Conservation (phyloP, 2,329 filamentous ascomycete species). For the Ophiostoma sp. region DNA sequence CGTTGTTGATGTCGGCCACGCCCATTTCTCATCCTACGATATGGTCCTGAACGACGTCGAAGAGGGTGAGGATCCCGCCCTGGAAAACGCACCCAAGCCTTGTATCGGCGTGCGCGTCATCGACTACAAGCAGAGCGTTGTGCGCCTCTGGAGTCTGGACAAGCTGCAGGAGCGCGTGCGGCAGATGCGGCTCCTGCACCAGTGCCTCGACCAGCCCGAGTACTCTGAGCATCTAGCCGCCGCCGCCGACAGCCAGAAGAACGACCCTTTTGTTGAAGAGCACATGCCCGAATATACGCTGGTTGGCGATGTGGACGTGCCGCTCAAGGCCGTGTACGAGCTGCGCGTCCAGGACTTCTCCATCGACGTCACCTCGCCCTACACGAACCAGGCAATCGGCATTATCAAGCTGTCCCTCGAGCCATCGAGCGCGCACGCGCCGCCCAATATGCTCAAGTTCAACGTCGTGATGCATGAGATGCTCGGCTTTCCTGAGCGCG, state of each 20-base stretch:
- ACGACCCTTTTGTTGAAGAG: conserved; percentile 71
- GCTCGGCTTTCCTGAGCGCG: conserved; percentile 87
- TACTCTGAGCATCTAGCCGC: conserved; percentile 82
- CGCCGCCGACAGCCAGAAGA: conserved; percentile 54
- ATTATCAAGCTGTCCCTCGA: conserved; percentile 88
- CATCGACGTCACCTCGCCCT: conserved; percentile 84
- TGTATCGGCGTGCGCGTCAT: conserved; percentile 87
- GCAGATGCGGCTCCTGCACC: conserved; percentile 93
- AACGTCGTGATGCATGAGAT: conserved; percentile 98
- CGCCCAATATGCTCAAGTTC: conserved; percentile 89
- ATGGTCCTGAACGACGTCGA: conserved; percentile 87
- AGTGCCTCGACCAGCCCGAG: conserved; percentile 92
- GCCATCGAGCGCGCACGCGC: conserved; percentile 86
- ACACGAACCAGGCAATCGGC: conserved; percentile 84
- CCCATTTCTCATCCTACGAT: conserved; percentile 89
- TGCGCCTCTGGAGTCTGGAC: conserved; percentile 90
- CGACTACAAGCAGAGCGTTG: conserved; percentile 79
- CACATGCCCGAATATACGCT: conserved; percentile 91
- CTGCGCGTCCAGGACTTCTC: conserved; percentile 90
- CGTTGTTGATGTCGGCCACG: conserved; percentile 81
- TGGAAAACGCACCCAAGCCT: conserved; percentile 78
- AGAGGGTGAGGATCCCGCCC: conserved; percentile 74
- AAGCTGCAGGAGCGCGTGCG: conserved; percentile 84
- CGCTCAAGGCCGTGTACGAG: conserved; percentile 87
- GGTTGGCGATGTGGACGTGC: conserved; percentile 87